Evolutionary conservation across 2,329 filamentous ascomycete species (phyloP).

Genomic region (Westerdykella aurantiaca): DNA sequence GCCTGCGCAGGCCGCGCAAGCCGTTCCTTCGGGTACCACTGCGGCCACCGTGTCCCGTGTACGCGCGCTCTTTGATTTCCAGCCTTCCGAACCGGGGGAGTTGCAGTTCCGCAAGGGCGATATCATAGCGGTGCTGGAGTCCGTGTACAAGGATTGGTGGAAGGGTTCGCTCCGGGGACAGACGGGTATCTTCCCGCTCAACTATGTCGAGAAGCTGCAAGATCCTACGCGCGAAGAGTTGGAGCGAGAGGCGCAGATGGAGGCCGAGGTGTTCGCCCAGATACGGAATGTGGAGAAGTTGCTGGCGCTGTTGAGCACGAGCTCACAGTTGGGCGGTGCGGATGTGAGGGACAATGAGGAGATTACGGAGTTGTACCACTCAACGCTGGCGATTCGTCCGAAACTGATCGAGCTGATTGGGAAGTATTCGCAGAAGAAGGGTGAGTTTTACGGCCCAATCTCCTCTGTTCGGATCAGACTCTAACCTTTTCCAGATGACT

Average conservation of each 20-base stretch:
- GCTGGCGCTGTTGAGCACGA: constrained; percentile 84
- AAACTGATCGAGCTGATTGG: constrained; percentile 98
- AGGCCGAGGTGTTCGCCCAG: constrained; percentile 70
- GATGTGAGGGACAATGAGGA: constrained; percentile 94
- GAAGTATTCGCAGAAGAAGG: constrained; percentile 99
- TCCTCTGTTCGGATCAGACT: not conserved
- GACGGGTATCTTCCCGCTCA: constrained; percentile 95
- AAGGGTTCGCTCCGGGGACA: constrained; percentile 90
- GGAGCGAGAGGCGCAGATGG: constrained; percentile 93
- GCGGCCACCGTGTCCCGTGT: constrained; percentile 95
- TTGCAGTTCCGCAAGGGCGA: constrained; percentile 95
- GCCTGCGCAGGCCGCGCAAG: constrained; percentile 45
- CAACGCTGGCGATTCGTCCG: constrained; percentile 86
- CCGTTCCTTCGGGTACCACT: constrained; percentile 75
- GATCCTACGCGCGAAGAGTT: constrained; percentile 93
- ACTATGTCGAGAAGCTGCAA: constrained; percentile 96
- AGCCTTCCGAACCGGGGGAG: constrained; percentile 88
- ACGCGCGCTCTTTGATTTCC: constrained; percentile 88
- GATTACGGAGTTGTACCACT: constrained; percentile 85
- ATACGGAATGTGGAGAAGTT: constrained; percentile 76
- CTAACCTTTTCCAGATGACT: constrained; percentile 64
- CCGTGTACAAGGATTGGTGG: constrained; percentile 99
- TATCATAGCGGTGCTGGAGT: constrained; percentile 93
- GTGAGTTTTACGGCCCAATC: constrained; percentile 42
- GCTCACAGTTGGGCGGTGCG: constrained; percentile 40